A percentile compares a stretch with the other conserved stretches of the same genome.
phyloP scores from a whole-genome alignment of 345 rosid genomes.

The Linum tenue region DNA sequence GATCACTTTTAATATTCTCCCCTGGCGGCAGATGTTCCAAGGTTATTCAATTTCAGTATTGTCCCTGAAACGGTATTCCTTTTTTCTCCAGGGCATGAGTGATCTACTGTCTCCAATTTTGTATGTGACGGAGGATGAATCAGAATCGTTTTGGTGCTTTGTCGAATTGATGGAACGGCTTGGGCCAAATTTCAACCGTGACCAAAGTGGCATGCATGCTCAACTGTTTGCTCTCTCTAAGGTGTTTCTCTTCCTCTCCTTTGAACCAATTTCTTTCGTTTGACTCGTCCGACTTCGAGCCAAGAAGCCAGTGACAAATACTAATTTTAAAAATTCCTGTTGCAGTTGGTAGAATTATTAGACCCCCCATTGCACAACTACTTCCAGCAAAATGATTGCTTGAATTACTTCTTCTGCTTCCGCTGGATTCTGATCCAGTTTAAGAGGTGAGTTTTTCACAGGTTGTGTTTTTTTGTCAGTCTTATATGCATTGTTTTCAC shows the following conservation, averaged over 20 bases:
- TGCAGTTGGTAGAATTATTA: constrained; percentile 87
- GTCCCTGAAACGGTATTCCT: background rate
- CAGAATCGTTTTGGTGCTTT: constrained; percentile 97
- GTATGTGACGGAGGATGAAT: constrained; percentile 79
- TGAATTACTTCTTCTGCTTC: constrained; percentile 99
- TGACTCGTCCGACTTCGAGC: too few relatives aligned
- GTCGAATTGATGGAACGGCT: constrained; percentile 92
- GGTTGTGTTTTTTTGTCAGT: background rate
- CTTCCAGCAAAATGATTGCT: constrained; percentile 87
- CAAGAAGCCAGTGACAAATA: background rate
- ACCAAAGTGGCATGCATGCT: constrained; percentile 95
- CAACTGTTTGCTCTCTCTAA: constrained; percentile 93
- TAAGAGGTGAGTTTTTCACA: constrained; percentile 53
- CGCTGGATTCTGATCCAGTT: constrained; percentile 97
- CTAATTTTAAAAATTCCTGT: constrained; percentile 16
- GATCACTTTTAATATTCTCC: background rate
- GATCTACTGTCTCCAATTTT: constrained; percentile 87
- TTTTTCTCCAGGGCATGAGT: constrained; percentile 77
- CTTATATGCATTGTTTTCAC: background rate
- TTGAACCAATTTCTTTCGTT: constrained; percentile 1
- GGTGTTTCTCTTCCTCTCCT: constrained; percentile 34
- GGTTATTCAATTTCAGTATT: background rate
- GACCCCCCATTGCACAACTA: constrained; percentile 83
- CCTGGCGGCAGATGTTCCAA: background rate
- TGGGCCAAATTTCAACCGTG: constrained; percentile 96